Evolutionary conservation across 192 early-diverging fungal genomes (phyloP).

Genomic region (Dispira simplex): DNA sequence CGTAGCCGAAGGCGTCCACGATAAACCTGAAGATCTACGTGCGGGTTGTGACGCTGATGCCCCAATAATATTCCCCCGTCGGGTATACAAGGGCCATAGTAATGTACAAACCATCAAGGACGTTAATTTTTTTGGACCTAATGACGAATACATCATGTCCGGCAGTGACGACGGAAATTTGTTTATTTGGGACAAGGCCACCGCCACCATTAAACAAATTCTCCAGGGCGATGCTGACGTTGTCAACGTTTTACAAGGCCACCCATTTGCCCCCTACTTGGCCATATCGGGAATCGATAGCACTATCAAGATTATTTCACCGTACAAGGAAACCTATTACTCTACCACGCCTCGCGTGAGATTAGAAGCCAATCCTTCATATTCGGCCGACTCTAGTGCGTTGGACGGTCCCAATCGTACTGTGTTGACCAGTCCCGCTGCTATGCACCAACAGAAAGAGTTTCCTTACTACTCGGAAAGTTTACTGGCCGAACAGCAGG

Average conservation of each 20-base stretch:
- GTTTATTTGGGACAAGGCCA: slow-evolving; percentile 48
- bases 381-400: no score
- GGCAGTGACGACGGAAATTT: slow-evolving; percentile 63
- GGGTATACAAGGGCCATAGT: slow-evolving; percentile 20
- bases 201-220: slow-evolving; percentile 40
- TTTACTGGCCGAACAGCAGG: no score
- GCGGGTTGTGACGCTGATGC: background rate
- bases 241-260: slow-evolving; percentile 38
- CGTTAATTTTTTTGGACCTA: slow-evolving; percentile 49
- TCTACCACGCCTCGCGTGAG: no score
- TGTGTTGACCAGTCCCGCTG: no score
- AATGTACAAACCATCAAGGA: slow-evolving; percentile 49
- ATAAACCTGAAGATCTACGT: no score
- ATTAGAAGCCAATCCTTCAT: no score
- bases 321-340: no score
- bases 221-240: slow-evolving; percentile 45
- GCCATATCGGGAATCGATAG: slow-evolving; percentile 64
- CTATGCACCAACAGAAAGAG: no score
- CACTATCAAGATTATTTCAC: slow-evolving; percentile 30
- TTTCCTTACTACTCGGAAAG: no score
- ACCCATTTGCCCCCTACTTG: slow-evolving; percentile 36
- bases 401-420: no score
- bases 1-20: no score
- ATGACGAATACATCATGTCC: slow-evolving; percentile 51
- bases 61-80: slow-evolving; percentile 16